These are phyloP conservation scores for Amphirosellinia nigrospora DNA, from an alignment of 495 filamentous ascomycete genomes.

Conservation along the genomic window DNA sequence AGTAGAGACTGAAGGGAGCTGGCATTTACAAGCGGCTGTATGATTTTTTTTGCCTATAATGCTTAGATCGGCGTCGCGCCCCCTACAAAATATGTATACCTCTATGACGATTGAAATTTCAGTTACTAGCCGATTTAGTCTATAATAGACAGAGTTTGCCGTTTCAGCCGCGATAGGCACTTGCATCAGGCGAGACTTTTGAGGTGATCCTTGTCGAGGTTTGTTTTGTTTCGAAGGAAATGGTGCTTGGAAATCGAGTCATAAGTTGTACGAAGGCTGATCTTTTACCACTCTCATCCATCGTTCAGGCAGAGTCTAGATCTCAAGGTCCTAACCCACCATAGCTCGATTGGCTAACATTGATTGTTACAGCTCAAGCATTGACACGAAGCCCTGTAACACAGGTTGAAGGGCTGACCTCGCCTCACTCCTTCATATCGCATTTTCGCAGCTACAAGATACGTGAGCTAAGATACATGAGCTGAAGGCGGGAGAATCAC, in stretches of 20 bases:
- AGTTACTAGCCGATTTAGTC: slow-evolving; percentile 13
- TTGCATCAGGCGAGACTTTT: neutral
- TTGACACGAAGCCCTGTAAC: slow-evolving; percentile 24
- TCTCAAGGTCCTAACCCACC: slow-evolving; percentile 22
- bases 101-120: slow-evolving; percentile 2
- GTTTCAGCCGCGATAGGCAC: neutral
- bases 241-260: no score
- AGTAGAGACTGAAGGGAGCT: slow-evolving; percentile 16
- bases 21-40: slow-evolving; percentile 11
- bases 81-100: slow-evolving; percentile 27
- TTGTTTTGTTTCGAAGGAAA: no score
- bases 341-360: slow-evolving; percentile 31
- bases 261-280: neutral
- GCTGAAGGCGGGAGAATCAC: neutral
- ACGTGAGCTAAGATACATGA: neutral
- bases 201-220: neutral
- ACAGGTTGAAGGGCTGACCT: slow-evolving; percentile 13
- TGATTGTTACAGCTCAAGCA: slow-evolving; percentile 22
- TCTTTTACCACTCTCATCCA: slow-evolving; percentile 3
- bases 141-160: slow-evolving; percentile 16
- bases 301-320: neutral
- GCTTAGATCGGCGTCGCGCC: slow-evolving; percentile 34
- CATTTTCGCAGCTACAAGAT: neutral
- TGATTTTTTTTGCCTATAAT: slow-evolving; percentile 27
- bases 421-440: slow-evolving; percentile 36